These are phyloP conservation scores for Exophiala viscosa DNA, from an alignment of 2,329 filamentous ascomycete genomes.

Conservation along the genomic window DNA sequence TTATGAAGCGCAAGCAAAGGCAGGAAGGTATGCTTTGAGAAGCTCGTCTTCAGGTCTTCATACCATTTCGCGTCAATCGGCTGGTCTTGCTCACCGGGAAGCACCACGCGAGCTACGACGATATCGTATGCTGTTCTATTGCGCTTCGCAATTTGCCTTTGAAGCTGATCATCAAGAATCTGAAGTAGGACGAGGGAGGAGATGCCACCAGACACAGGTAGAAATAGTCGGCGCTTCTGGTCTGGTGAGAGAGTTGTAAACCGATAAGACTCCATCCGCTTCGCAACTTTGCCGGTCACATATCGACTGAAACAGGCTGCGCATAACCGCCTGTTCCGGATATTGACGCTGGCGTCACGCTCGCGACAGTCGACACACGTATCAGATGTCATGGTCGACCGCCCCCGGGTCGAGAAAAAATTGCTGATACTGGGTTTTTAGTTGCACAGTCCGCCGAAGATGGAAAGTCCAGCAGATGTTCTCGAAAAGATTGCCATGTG, in stretches of 20 bases:
- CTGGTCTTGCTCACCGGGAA: conserved; percentile 26
- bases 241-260: conserved; percentile 39
- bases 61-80: conserved; percentile 35
- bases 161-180: conserved; percentile 67
- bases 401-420: background rate
- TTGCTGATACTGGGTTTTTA: background rate
- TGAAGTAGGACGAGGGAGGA: conserved; percentile 76
- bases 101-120: conserved; percentile 39
- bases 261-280: conserved; percentile 67
- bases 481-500: no score
- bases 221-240: conserved; percentile 57
- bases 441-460: background rate
- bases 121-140: conserved; percentile 66
- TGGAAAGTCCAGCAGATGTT: no score
- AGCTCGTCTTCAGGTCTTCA: conserved; percentile 54
- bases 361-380: conserved; percentile 57
- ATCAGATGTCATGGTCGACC: conserved; percentile 1
- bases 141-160: conserved; percentile 58
- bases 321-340: conserved; percentile 60
- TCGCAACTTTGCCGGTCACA: conserved; percentile 72
- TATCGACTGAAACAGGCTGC: conserved; percentile 72
- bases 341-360: conserved; percentile 48
- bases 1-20: conserved; percentile 61
- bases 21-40: conserved; percentile 62
- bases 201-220: conserved; percentile 78